Conservation (phyloP, 768 basidiomycete species). For the Dioszegia crocea region DNA sequence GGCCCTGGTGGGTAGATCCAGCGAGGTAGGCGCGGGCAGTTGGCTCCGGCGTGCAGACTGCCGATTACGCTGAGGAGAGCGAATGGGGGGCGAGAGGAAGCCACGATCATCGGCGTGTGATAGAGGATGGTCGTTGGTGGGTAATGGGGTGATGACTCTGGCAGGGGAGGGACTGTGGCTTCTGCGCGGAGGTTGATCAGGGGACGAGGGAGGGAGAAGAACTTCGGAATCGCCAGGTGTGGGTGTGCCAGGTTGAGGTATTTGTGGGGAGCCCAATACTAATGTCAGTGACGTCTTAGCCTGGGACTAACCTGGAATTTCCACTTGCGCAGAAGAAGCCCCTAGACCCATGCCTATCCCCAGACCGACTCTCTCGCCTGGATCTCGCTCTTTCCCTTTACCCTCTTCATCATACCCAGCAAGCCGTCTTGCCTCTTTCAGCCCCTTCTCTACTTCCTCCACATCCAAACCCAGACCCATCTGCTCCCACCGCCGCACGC, state of each 20-base stretch:
- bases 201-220: constrained; percentile 44
- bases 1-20: constrained; percentile 50
- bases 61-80: constrained; percentile 23
- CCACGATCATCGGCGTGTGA: constrained; percentile 18
- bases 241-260: constrained; percentile 37
- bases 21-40: constrained; percentile 34
- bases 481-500: constrained; percentile 79
- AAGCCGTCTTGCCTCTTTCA: constrained; percentile 37
- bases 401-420: constrained; percentile 23
- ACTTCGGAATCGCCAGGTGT: constrained; percentile 34
- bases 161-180: constrained; percentile 17
- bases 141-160: constrained; percentile 42
- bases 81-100: constrained; percentile 42
- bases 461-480: constrained; percentile 64
- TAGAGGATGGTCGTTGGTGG: constrained; percentile 34
- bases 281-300: neutral
- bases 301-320: constrained; percentile 44
- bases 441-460: constrained; percentile 38
- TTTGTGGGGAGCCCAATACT: constrained; percentile 35
- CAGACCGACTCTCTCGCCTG: constrained; percentile 19
- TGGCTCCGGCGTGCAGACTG: constrained; percentile 10
- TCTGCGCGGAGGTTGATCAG: constrained; percentile 22
- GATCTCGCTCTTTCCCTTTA: constrained; percentile 18
- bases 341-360: constrained; percentile 42
- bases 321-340: constrained; percentile 39